Base-by-base conservation (phyloP, 495 filamentous ascomycete species). In the Aspergillus heteromorphus region DNA sequence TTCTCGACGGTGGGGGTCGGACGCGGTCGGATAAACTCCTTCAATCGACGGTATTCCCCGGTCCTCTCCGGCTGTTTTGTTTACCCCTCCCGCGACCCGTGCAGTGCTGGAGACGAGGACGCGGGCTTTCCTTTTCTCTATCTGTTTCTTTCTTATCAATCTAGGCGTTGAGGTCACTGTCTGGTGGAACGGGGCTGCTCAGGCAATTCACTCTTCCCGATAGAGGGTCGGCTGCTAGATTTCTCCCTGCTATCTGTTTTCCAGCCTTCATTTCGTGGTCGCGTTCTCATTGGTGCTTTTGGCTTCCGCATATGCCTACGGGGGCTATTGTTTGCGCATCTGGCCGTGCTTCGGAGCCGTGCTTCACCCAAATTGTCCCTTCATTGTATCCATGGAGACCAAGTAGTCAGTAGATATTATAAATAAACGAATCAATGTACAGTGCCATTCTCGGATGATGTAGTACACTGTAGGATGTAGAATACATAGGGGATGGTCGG, bases 121-220 rank as follows among this genome's bases (percentile, higher is more conserved):
- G 23, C 30, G 42, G 16, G 17, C 7, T 27, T 27, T 27, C 34
- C 49, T 42, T 21, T 16, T 42, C 19, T 50, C 36, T 10, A 50
- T 38, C 13, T 49, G 30, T 42, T 31, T 47, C 29, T 40, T 25
- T 31, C 43, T 31, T 59, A 48, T 51, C 42, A 19, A 45, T 58
- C 36, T 45, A 49, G 62, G 62, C 62, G 62, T 65, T 65, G 48
- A 51, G 62, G 55, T 52, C 31, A 31, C 43, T 61, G 41, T 48
- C 14, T 41, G 20, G 48, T 51, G 53, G 48, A 51, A 49, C 45
- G 45, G 47, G 36, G 43, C 27, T 55, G 47, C 36, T 48, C 42
- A 34, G 41, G 41, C 54, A 27, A 45, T 30, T 38, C 40, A 52
- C 49, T 48, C 49, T 48, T 48, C 34, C 38, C 29, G 50, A 40